phyloP scores from a whole-genome alignment of 352 stramenopile genomes.

The Phytophthora quininea region DNA sequence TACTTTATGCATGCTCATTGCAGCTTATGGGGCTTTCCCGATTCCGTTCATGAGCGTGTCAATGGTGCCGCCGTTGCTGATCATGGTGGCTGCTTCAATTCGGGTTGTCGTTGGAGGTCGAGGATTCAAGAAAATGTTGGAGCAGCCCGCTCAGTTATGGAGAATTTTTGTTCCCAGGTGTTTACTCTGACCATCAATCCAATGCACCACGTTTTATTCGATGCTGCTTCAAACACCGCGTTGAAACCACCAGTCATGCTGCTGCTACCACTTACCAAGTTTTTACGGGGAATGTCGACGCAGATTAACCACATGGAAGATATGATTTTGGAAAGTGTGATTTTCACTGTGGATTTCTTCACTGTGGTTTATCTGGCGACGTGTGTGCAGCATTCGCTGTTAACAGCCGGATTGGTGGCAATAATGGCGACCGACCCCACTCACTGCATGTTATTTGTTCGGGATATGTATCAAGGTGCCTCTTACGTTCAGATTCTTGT shows the following conservation, averaged over 20 bases:
- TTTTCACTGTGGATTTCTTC: constrained; percentile 57
- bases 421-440: constrained; percentile 9
- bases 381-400: constrained; percentile 16
- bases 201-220: constrained; percentile 20
- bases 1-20: constrained; percentile 6
- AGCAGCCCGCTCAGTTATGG: constrained; percentile 14
- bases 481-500: constrained; percentile 8
- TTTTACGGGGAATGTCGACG: constrained; percentile 26
- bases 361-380: constrained; percentile 41
- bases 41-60: constrained; percentile 26
- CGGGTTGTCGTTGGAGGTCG: constrained; percentile 3
- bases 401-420: not conserved
- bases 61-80: constrained; percentile 21
- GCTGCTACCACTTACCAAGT: constrained; percentile 17
- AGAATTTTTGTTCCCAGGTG: constrained; percentile 18
- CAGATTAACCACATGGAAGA: constrained; percentile 34
- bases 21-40: constrained; percentile 18
- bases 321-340: constrained; percentile 39
- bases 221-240: not conserved
- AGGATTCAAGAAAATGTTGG: constrained; percentile 15
- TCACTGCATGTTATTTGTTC: constrained; percentile 2
- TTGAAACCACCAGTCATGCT: constrained; percentile 13
- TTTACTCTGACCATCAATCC: constrained; percentile 17
- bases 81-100: constrained; percentile 12
- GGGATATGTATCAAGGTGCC: constrained; percentile 4